Percentiles rank a stretch among this genome's conserved stretches.
These are phyloP conservation scores for Penicillium sp. DNA, from an alignment of 2,329 filamentous ascomycete species.

Conservation along the genomic window DNA sequence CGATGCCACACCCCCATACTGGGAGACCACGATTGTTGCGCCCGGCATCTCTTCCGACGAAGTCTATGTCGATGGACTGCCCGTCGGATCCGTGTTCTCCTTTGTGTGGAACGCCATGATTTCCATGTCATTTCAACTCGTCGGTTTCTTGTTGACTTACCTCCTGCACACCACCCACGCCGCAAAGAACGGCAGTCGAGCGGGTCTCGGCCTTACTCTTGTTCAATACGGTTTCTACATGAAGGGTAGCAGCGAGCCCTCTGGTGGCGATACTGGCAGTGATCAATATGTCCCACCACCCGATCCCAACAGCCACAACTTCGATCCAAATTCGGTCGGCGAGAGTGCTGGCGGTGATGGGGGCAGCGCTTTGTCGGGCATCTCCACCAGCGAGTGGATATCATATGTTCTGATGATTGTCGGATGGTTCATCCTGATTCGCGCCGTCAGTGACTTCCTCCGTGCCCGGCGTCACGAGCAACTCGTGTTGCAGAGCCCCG, in stretches of 20 bases:
- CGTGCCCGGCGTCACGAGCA: slow-evolving; percentile 87
- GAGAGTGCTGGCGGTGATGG: slow-evolving; percentile 38
- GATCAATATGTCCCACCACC: slow-evolving; percentile 63
- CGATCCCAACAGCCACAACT: slow-evolving; percentile 88
- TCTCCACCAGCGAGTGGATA: slow-evolving; percentile 81
- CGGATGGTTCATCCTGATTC: slow-evolving; percentile 96
- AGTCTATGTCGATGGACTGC: slow-evolving; percentile 94
- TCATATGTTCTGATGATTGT: slow-evolving; percentile 94
- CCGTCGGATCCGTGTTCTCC: slow-evolving; percentile 81
- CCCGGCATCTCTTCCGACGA: slow-evolving; percentile 91
- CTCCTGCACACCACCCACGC: slow-evolving; percentile 97
- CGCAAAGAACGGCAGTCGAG: slow-evolving; percentile 94
- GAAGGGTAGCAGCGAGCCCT: slow-evolving; percentile 62
- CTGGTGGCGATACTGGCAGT: slow-evolving; percentile 39
- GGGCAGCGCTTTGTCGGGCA: slow-evolving; percentile 53
- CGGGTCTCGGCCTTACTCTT: slow-evolving; percentile 89
- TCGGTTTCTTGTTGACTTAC: slow-evolving; percentile 97
- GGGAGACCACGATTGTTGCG: slow-evolving; percentile 97
- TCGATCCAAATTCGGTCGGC: slow-evolving; percentile 71
- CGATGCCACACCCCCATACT: slow-evolving; percentile 94
- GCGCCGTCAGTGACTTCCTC: slow-evolving; percentile 88
- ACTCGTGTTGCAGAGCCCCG: slow-evolving; percentile 88
- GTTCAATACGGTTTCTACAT: slow-evolving; percentile 98
- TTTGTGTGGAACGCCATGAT: slow-evolving; percentile 86
- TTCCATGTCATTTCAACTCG: slow-evolving; percentile 93